Evolutionary conservation across 495 filamentous ascomycete genomes (phyloP).

Genomic region (Trichoderma orchidacearum): DNA sequence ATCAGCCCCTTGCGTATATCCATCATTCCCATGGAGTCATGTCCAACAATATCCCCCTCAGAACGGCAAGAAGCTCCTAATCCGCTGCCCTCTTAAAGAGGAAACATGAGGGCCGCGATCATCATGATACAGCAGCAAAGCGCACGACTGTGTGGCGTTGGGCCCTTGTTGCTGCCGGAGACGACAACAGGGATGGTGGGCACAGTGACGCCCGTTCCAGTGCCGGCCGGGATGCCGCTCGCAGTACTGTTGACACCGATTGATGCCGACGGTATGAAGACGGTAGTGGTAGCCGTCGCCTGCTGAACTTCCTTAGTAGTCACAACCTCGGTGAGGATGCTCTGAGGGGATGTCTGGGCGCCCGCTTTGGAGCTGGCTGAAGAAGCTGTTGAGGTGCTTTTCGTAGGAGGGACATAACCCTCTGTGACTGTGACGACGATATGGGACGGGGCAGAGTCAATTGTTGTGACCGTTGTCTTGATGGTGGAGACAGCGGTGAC

Average conservation of each 20-base stretch:
- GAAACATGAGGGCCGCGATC: background rate
- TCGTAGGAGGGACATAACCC: background rate
- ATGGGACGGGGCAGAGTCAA: background rate
- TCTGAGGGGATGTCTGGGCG: background rate
- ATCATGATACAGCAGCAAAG: background rate
- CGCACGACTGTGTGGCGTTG: background rate
- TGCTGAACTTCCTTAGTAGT: background rate
- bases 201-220: background rate
- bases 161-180: background rate
- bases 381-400: background rate
- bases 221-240: conserved; percentile 4
- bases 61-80: background rate
- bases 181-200: background rate
- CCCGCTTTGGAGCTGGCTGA: conserved; percentile 1
- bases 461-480: background rate
- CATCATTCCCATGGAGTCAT: background rate
- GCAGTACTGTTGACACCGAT: conserved; percentile 1
- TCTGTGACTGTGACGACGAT: conserved; percentile 4
- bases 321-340: conserved; percentile 5
- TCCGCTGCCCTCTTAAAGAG: background rate
- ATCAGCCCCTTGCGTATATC: background rate
- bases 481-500: background rate
- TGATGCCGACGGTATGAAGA: background rate
- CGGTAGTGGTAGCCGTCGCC: background rate
- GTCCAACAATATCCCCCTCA: background rate